phyloP scores from a whole-genome alignment of 805 yeast species.

The Saturnispora saitoi region DNA sequence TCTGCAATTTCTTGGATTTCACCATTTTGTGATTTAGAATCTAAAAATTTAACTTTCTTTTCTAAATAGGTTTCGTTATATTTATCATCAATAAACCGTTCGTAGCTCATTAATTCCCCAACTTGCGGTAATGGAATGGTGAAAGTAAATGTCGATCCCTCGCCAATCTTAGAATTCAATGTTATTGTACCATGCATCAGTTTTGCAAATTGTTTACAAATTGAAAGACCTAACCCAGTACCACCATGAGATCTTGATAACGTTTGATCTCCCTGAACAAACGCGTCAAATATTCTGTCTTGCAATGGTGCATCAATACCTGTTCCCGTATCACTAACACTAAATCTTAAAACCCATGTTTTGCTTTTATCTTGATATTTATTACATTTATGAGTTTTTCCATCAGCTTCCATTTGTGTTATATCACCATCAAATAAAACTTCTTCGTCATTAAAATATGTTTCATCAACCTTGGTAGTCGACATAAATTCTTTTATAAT shows the following conservation, averaged over 20 bases:
- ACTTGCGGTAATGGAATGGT: conserved; percentile 67
- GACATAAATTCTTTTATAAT: conserved; percentile 35
- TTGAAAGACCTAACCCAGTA: conserved; percentile 84
- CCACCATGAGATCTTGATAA: conserved; percentile 89
- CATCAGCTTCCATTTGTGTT: conserved; percentile 14
- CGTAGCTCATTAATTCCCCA: conserved; percentile 38
- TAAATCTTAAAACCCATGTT: conserved; percentile 55
- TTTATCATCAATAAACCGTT: conserved; percentile 39
- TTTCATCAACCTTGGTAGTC: conserved; percentile 13
- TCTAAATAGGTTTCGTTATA: conserved; percentile 48
- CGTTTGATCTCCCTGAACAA: conserved; percentile 95
- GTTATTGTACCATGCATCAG: conserved; percentile 81
- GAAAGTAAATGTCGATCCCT: conserved; percentile 79
- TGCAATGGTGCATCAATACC: conserved; percentile 83
- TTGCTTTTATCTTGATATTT: conserved; percentile 20
- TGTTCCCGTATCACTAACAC: conserved; percentile 86
- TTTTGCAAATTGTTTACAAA: conserved; percentile 82
- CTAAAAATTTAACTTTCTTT: conserved; percentile 32
- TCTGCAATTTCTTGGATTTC: conserved; percentile 1
- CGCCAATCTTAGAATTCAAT: conserved; percentile 64
- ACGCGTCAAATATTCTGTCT: conserved; percentile 85
- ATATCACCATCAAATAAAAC: conserved; percentile 16
- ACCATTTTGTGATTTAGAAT: not conserved
- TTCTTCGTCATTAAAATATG: conserved; percentile 17
- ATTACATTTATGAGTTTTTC: conserved; percentile 12